A percentile compares a stretch with the other conserved stretches of the same genome.
These are phyloP conservation scores for Neofusicoccum kwambonambiense DNA, from an alignment of 2,329 filamentous ascomycete genomes.

Conservation along the genomic window DNA sequence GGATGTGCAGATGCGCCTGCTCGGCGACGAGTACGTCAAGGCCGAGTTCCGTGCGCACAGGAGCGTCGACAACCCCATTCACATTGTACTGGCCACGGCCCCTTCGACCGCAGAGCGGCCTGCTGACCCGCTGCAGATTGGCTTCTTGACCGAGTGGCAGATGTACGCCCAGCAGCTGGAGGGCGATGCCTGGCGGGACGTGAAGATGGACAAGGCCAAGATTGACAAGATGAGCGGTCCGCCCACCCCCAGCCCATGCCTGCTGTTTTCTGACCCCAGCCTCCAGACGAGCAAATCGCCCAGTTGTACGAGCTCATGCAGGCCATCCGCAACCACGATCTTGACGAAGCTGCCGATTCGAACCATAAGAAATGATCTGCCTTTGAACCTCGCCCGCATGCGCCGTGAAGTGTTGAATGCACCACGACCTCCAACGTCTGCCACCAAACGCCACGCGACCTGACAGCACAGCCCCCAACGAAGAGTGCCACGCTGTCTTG, in stretches of 20 bases:
- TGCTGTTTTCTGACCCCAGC: neutral
- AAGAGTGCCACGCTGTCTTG: neutral
- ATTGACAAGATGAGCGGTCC: slow-evolving; percentile 91
- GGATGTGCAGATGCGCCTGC: slow-evolving; percentile 67
- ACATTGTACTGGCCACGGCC: slow-evolving; percentile 64
- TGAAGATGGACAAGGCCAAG: slow-evolving; percentile 78
- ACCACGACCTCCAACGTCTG: neutral
- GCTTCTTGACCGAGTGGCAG: slow-evolving; percentile 96
- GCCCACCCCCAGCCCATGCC: slow-evolving; percentile 30
- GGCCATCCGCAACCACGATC: slow-evolving; percentile 62
- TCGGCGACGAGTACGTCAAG: slow-evolving; percentile 93
- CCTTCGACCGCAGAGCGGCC: neutral
- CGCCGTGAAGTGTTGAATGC: too few relatives aligned
- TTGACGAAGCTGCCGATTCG: slow-evolving; percentile 37
- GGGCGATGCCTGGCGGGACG: slow-evolving; percentile 79
- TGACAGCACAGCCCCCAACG: neutral
- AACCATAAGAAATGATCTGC: slow-evolving; percentile 19
- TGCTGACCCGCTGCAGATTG: slow-evolving; percentile 60
- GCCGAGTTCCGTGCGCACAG: slow-evolving; percentile 84
- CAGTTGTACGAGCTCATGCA: slow-evolving; percentile 95
- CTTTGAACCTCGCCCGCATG: neutral
- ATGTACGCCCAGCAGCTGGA: slow-evolving; percentile 90
- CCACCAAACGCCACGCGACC: neutral
- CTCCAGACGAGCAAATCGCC: slow-evolving; percentile 80
- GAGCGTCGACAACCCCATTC: slow-evolving; percentile 82